Evolutionary conservation across 805 yeast species (phyloP).

Genomic region (Cyberlindnera japonica): DNA sequence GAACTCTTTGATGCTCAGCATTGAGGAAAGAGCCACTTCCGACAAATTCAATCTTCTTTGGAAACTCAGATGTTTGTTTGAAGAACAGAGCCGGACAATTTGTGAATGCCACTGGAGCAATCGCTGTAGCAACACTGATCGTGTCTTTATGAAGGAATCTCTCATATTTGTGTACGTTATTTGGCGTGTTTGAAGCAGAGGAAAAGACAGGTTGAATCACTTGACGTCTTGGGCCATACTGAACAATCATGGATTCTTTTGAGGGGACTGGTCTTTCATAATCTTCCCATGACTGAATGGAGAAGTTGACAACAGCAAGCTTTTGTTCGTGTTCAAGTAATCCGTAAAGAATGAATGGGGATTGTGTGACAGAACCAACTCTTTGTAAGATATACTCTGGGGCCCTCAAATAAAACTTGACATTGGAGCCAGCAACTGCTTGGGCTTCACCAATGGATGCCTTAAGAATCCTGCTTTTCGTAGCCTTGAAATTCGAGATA

Average conservation of each 20-base stretch:
- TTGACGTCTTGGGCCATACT: conserved; percentile 91
- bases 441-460: conserved; percentile 45
- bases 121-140: conserved; percentile 74
- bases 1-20: conserved; percentile 76
- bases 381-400: conserved; percentile 45
- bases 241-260: conserved; percentile 77
- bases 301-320: conserved; percentile 74
- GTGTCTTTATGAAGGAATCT: conserved; percentile 78
- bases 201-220: conserved; percentile 80
- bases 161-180: conserved; percentile 84
- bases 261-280: conserved; percentile 82
- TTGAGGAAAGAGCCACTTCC: conserved; percentile 91
- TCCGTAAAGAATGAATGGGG: conserved; percentile 66
- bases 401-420: conserved; percentile 55
- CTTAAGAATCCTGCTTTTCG: conserved; percentile 65
- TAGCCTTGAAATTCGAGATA: conserved; percentile 71
- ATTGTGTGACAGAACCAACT: conserved; percentile 38
- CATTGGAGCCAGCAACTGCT: conserved; percentile 60
- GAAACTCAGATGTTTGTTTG: conserved; percentile 49
- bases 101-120: conserved; percentile 83
- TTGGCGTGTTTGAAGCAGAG: conserved; percentile 68
- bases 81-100: conserved; percentile 83
- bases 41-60: conserved; percentile 54
- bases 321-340: conserved; percentile 84
- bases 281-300: conserved; percentile 86